These are phyloP conservation scores for Albatrellus ellisii DNA, from an alignment of 768 basidiomycete genomes.

Conservation along the genomic window DNA sequence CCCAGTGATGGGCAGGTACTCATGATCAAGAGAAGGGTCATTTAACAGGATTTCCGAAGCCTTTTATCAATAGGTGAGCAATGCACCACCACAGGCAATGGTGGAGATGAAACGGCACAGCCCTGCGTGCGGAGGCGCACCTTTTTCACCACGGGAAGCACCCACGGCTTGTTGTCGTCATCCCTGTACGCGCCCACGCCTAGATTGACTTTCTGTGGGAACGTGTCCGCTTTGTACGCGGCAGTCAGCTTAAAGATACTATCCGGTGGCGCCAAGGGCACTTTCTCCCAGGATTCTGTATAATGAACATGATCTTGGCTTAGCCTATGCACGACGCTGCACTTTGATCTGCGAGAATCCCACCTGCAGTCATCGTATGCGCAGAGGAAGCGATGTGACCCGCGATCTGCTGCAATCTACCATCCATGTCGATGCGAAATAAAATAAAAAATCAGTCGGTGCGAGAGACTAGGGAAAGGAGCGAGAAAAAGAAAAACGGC, in stretches of 20 bases:
- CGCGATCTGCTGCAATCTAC: constrained; percentile 47
- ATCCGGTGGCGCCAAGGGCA: constrained; percentile 79
- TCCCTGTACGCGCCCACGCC: constrained; percentile 93
- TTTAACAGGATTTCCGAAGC: constrained; percentile 59
- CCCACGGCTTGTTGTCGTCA: constrained; percentile 79
- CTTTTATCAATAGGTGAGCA: constrained; percentile 23
- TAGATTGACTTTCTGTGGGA: constrained; percentile 74
- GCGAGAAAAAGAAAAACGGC: too few relatives aligned
- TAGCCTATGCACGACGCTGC: background rate
- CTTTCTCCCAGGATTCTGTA: constrained; percentile 59
- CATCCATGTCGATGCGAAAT: constrained; percentile 28
- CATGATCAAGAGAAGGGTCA: constrained; percentile 71
- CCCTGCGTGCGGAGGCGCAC: constrained; percentile 23
- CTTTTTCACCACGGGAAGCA: constrained; percentile 85
- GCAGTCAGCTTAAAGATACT: constrained; percentile 89
- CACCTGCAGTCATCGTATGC: constrained; percentile 33
- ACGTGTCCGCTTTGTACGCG: constrained; percentile 72
- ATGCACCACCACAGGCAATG: background rate
- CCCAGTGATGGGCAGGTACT: constrained; percentile 87
- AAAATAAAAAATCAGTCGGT: background rate
- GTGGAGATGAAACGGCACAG: constrained; percentile 3
- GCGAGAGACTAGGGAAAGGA: too few relatives aligned
- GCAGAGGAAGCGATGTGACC: constrained; percentile 30
- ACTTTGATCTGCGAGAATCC: constrained; percentile 15
- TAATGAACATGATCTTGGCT: constrained; percentile 6